A percentile compares a stretch with the other conserved stretches of the same genome.
Evolutionary conservation across 1,284 basidiomycete species (phyloP).

Genomic region (Trametes hirsuta): DNA sequence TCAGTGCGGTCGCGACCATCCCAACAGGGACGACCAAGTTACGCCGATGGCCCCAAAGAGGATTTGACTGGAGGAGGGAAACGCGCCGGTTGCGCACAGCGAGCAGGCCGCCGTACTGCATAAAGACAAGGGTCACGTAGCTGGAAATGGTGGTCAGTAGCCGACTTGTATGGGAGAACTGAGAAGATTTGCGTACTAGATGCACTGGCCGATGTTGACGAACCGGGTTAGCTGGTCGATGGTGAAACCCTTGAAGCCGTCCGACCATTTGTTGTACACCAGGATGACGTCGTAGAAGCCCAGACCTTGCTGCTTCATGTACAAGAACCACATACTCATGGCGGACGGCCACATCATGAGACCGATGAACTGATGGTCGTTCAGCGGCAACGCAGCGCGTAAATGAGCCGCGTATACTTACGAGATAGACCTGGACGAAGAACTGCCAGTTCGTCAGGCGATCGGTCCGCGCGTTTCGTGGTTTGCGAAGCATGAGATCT

Average conservation of each 20-base stretch:
- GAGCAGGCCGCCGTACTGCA: conserved; percentile 58
- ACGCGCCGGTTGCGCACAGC: conserved; percentile 18
- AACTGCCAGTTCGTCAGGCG: conserved; percentile 53
- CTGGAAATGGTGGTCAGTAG: conserved; percentile 43
- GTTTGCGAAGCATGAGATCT: conserved; percentile 57
- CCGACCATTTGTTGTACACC: conserved; percentile 50
- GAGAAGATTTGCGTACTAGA: conserved; percentile 39
- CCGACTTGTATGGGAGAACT: background rate
- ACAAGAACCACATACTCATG: conserved; percentile 42
- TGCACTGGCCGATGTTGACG: conserved; percentile 50
- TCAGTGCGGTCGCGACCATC: conserved; percentile 43
- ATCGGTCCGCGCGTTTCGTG: conserved; percentile 62
- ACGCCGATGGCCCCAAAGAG: conserved; percentile 45
- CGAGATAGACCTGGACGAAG: conserved; percentile 67
- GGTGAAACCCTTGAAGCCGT: conserved; percentile 45
- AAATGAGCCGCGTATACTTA: conserved; percentile 40
- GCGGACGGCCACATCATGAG: conserved; percentile 52
- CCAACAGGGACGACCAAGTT: conserved; percentile 39
- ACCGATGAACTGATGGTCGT: conserved; percentile 41
- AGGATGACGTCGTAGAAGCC: conserved; percentile 54
- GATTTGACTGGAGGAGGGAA: conserved; percentile 22
- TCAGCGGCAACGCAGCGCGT: too few species aligned
- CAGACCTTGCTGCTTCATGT: conserved; percentile 52
- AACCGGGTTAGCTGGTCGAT: conserved; percentile 46
- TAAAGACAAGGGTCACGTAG: conserved; percentile 52